phyloP scores from a whole-genome alignment of 495 filamentous ascomycete genomes.

The Xylaria venustula region DNA sequence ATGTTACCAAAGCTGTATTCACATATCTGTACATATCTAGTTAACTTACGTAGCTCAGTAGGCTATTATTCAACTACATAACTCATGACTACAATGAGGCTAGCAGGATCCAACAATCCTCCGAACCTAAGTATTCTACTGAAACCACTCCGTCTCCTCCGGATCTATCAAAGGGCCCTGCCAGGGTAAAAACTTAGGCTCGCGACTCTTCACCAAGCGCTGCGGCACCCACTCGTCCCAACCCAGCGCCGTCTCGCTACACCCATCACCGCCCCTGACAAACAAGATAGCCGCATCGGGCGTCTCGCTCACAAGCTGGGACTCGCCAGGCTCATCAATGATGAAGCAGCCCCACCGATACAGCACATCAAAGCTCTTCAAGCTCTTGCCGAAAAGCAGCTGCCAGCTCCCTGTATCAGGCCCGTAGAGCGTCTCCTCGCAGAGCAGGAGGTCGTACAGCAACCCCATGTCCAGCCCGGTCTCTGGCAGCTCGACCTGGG shows the following conservation, averaged over 20 bases:
- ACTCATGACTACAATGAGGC: too few species aligned
- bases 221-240: background rate
- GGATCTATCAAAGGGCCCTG: slow-evolving; percentile 5
- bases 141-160: background rate
- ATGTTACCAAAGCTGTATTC: too few species aligned
- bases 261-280: background rate
- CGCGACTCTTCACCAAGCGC: background rate
- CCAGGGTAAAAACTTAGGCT: slow-evolving; percentile 4
- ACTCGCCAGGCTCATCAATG: background rate
- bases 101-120: too few species aligned
- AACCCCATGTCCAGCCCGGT: slow-evolving; percentile 26
- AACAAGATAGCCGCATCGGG: slow-evolving; percentile 1
- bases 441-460: slow-evolving; percentile 24
- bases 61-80: too few species aligned
- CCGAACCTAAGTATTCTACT: too few species aligned
- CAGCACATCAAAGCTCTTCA: slow-evolving; percentile 4
- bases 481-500: slow-evolving; percentile 20
- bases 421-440: slow-evolving; percentile 23
- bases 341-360: background rate
- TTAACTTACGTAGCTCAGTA: too few species aligned
- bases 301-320: background rate
- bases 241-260: background rate
- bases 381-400: background rate
- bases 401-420: slow-evolving; percentile 21
- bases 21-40: too few species aligned